Conservation (phyloP, 2,329 filamentous ascomycete genomes). For the Monilinia vaccinii-corymbosi region DNA sequence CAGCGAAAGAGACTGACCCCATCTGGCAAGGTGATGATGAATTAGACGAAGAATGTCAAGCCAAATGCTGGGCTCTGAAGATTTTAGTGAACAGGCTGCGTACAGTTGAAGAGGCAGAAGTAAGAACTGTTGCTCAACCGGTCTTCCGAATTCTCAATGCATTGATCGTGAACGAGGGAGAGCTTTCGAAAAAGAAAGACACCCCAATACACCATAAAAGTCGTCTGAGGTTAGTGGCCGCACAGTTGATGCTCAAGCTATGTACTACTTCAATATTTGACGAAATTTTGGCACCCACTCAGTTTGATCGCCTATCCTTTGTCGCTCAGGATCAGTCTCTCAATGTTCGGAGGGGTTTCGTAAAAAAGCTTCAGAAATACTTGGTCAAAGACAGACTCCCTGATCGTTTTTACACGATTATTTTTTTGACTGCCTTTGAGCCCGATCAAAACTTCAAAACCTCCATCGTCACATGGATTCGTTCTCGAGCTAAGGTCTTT, state of each 20-base stretch:
- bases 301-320: constrained; percentile 75
- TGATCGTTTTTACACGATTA: constrained; percentile 74
- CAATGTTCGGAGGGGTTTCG: constrained; percentile 69
- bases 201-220: constrained; percentile 73
- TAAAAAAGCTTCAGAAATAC: constrained; percentile 84
- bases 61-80: constrained; percentile 77
- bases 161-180: constrained; percentile 66
- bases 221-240: constrained; percentile 72
- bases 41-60: constrained; percentile 70
- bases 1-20: constrained; percentile 47
- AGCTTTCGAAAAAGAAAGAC: constrained; percentile 64
- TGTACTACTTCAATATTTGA: constrained; percentile 71
- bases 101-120: constrained; percentile 40
- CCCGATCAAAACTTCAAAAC: constrained; percentile 64
- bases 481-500: constrained; percentile 65
- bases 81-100: constrained; percentile 80
- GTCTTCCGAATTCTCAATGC: constrained; percentile 74
- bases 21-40: constrained; percentile 60
- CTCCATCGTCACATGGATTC: constrained; percentile 78
- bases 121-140: constrained; percentile 51
- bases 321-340: constrained; percentile 70
- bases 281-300: constrained; percentile 57
- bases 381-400: constrained; percentile 63
- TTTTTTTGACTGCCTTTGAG: constrained; percentile 89
- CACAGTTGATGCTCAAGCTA: constrained; percentile 74